A percentile compares a stretch with the other conserved stretches of the same genome.
Conservation (phyloP, 371 early-diverging fungal species). For the Mucor irregularis region DNA sequence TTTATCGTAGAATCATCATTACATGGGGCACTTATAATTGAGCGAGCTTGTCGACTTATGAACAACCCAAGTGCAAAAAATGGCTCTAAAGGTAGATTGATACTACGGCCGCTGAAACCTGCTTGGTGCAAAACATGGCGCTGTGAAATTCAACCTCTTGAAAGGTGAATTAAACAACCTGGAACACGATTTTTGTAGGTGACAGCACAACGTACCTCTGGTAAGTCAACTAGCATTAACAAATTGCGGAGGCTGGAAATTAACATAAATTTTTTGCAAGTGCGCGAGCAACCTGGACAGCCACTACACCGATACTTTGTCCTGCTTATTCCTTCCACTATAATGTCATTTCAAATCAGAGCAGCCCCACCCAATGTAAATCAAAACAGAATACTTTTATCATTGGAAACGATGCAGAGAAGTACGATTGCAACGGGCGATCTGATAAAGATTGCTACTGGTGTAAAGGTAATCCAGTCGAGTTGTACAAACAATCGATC, state of each 20-base stretch:
- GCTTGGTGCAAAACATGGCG: constrained; percentile 3
- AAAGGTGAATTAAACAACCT: constrained; percentile 2
- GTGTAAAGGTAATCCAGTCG: constrained; percentile 1
- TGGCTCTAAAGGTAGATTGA: constrained; percentile 6
- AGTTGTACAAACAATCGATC: not conserved
- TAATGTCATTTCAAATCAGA: constrained; percentile 21
- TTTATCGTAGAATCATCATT: constrained; percentile 10
- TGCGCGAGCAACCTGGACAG: too few species aligned
- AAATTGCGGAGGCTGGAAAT: too few species aligned
- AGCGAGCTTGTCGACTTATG: constrained; percentile 5
- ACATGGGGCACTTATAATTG: constrained; percentile 10
- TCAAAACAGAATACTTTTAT: constrained; percentile 35
- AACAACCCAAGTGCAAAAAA: constrained; percentile 11
- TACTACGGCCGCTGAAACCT: constrained; percentile 2
- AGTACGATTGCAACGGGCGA: constrained; percentile 53
- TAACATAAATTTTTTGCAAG: too few species aligned
- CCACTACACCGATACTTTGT: too few species aligned
- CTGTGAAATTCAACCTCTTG: constrained; percentile 3
- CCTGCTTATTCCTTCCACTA: not conserved
- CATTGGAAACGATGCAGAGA: constrained; percentile 53
- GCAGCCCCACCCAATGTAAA: constrained; percentile 4
- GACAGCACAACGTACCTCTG: too few species aligned
- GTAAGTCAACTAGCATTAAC: too few species aligned
- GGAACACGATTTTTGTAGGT: too few species aligned
- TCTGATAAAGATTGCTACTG: constrained; percentile 36